A percentile compares a stretch with the other conserved stretches of the same genome.
Evolutionary conservation across 495 filamentous ascomycete genomes (phyloP).

Genomic region (Neurospora sublineolata): DNA sequence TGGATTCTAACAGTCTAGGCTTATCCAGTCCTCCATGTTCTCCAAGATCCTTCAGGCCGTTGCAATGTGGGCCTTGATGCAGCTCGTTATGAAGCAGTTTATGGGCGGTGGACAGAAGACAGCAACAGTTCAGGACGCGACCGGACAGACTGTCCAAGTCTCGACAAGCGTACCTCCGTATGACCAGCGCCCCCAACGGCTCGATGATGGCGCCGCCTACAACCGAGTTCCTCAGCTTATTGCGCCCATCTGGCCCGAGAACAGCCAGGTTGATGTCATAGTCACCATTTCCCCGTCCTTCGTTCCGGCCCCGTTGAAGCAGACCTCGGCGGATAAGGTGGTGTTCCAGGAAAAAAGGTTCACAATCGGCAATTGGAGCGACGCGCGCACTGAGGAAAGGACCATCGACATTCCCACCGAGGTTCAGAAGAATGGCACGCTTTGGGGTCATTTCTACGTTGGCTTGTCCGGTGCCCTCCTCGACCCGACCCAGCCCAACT

Average conservation of each 20-base stretch:
- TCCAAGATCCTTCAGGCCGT: conserved; percentile 29
- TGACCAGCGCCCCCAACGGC: conserved; percentile 45
- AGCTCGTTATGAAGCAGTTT: conserved; percentile 35
- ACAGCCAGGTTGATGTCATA: conserved; percentile 69
- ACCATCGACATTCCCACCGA: conserved; percentile 62
- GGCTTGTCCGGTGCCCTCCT: conserved; percentile 59
- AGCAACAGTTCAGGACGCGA: conserved; percentile 35
- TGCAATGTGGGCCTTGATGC: conserved; percentile 34
- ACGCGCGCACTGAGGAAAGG: conserved; percentile 67
- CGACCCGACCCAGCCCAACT: conserved; percentile 61
- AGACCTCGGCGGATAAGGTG: conserved; percentile 42
- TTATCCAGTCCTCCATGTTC: conserved; percentile 21
- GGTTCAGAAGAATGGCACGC: conserved; percentile 84
- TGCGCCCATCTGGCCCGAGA: conserved; percentile 76
- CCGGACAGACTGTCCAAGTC: conserved; percentile 33
- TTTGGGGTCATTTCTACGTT: conserved; percentile 90
- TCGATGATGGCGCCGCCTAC: conserved; percentile 53
- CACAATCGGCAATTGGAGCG: conserved; percentile 66
- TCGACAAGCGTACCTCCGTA: conserved; percentile 51
- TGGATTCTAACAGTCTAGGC: conserved; percentile 10
- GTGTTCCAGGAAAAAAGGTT: conserved; percentile 75
- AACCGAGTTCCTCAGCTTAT: conserved; percentile 63
- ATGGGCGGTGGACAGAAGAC: conserved; percentile 35
- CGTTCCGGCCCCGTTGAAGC: conserved; percentile 52
- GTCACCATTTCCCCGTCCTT: conserved; percentile 74